These are phyloP conservation scores for Orbilia quercus DNA, from an alignment of 2,329 filamentous ascomycete species.

Conservation along the genomic window DNA sequence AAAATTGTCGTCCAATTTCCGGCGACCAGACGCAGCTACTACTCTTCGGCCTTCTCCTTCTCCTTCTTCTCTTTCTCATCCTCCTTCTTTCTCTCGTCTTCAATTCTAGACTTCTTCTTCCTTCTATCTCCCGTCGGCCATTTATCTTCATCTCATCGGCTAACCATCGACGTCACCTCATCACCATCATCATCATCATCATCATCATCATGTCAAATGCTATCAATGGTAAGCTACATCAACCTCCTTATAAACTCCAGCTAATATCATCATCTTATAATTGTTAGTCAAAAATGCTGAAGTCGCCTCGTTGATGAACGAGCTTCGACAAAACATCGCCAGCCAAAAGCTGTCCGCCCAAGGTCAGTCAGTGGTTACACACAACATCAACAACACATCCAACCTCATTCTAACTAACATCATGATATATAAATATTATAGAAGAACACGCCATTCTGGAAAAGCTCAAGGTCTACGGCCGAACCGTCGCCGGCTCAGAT, in stretches of 20 bases:
- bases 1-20: conserved; percentile 42
- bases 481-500: conserved; percentile 76
- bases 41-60: neutral
- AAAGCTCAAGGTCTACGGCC: conserved; percentile 81
- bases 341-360: conserved; percentile 26
- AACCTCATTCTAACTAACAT: neutral
- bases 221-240: conserved; percentile 25
- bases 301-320: conserved; percentile 38
- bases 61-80: neutral
- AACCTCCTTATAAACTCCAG: neutral
- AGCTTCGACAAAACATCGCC: conserved; percentile 34
- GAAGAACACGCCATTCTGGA: conserved; percentile 66
- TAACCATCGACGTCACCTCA: conserved; percentile 1
- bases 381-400: conserved; percentile 45
- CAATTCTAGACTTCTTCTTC: neutral
- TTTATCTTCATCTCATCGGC: neutral
- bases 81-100: neutral
- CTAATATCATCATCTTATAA: conserved; percentile 7
- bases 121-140: neutral
- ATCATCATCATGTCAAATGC: conserved; percentile 37
- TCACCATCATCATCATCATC: neutral
- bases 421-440: neutral
- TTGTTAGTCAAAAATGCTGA: conserved; percentile 23
- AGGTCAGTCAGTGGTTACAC: conserved; percentile 18
- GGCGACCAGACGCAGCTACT: conserved; percentile 7